These are phyloP conservation scores for Quercus gilva DNA, from an alignment of 306 rosid genomes.

Conservation along the genomic window DNA sequence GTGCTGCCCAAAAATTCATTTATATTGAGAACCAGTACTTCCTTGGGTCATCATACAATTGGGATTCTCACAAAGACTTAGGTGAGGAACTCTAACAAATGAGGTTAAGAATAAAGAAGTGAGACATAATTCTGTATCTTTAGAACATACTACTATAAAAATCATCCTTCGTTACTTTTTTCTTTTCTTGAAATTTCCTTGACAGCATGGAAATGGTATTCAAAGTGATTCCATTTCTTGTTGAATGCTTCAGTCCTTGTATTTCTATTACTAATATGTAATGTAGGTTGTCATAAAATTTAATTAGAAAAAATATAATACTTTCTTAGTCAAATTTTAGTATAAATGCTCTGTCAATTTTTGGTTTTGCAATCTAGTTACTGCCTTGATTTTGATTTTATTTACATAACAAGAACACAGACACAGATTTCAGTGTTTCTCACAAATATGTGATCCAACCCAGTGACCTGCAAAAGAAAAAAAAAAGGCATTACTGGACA, in stretches of 20 bases:
- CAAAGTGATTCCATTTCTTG: not conserved
- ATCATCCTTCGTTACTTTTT: not conserved
- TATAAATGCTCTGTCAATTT: not conserved
- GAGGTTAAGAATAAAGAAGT: conserved; percentile 2
- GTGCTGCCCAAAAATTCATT: conserved; percentile 75
- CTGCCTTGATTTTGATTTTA: not conserved
- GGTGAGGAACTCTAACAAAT: conserved; percentile 43
- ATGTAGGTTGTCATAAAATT: not conserved
- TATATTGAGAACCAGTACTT: conserved; percentile 86
- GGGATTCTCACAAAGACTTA: conserved; percentile 62
- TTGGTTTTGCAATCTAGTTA: not conserved
- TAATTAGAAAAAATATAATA: not conserved
- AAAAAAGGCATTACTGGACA: not conserved
- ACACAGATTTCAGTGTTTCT: not conserved
- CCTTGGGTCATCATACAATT: conserved; percentile 81
- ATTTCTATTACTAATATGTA: not conserved
- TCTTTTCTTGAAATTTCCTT: not conserved
- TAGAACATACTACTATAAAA: not conserved
- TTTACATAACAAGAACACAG: not conserved
- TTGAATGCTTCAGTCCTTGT: not conserved
- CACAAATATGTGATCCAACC: not conserved
- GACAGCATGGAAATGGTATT: not conserved
- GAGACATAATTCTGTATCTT: not conserved
- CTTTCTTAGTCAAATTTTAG: not conserved
- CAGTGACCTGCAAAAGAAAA: not conserved